Evolutionary conservation across 2,329 filamentous ascomycete species (phyloP).

Genomic region (Parasarocladium wereldwijsianum): DNA sequence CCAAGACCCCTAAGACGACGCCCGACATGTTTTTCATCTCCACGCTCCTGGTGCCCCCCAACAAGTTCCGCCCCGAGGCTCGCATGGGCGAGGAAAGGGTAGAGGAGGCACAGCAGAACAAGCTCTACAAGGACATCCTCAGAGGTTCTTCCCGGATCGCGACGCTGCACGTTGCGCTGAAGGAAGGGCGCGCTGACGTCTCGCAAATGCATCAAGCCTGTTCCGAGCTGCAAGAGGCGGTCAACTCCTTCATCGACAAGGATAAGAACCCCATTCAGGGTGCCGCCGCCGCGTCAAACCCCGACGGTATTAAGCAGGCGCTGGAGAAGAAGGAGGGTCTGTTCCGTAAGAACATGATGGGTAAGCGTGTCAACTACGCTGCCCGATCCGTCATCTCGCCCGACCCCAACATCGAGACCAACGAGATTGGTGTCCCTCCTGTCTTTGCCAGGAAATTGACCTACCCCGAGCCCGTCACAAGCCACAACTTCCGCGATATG

Average conservation of each 20-base stretch:
- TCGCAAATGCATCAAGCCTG: conserved; percentile 69
- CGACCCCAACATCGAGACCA: conserved; percentile 96
- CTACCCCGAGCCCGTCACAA: conserved; percentile 93
- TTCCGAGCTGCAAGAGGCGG: conserved; percentile 70
- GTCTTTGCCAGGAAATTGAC: conserved; percentile 94
- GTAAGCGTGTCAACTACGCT: conserved; percentile 97
- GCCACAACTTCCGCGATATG: conserved; percentile 91
- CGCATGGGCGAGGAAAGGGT: conserved; percentile 68
- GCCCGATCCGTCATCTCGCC: conserved; percentile 96
- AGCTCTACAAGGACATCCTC: conserved; percentile 73
- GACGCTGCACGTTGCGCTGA: conserved; percentile 45
- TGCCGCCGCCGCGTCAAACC: conserved; percentile 59
- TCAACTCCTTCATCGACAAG: conserved; percentile 87
- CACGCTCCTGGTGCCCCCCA: conserved; percentile 77
- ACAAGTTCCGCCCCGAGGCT: conserved; percentile 78
- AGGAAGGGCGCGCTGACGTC: conserved; percentile 33
- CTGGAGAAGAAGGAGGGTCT: conserved; percentile 97
- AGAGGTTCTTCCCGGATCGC: conserved; percentile 59
- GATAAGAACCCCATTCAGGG: conserved; percentile 75
- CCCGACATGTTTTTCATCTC: conserved; percentile 93
- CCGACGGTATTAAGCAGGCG: conserved; percentile 94
- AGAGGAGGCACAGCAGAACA: conserved; percentile 79
- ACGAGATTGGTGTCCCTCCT: conserved; percentile 96
- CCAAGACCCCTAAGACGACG: conserved; percentile 41
- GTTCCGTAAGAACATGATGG: conserved; percentile 99